phyloP scores from a whole-genome alignment of 176 grass and related monocot genomes.

The Guadua angustifolia region DNA sequence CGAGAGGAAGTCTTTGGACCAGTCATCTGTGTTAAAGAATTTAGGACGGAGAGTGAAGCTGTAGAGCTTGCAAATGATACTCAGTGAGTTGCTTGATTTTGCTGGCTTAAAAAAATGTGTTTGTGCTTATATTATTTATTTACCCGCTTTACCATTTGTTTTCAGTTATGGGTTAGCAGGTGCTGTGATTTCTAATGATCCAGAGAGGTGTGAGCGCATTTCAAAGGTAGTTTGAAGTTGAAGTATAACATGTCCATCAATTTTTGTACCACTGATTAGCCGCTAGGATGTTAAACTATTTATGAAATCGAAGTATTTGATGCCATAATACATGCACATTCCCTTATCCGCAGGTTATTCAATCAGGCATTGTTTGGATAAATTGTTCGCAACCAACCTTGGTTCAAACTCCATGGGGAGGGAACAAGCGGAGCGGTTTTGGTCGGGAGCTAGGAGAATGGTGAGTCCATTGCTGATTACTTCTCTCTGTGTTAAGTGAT shows the following conservation, averaged over 20 bases:
- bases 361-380: conserved; percentile 84
- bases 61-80: conserved; percentile 94
- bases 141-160: conserved; percentile 17
- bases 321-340: conserved; percentile 16
- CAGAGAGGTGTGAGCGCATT: conserved; percentile 68
- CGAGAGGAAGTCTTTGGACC: conserved; percentile 95
- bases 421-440: conserved; percentile 92
- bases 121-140: background rate
- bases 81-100: conserved; percentile 63
- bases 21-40: conserved; percentile 87
- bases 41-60: conserved; percentile 87
- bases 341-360: conserved; percentile 59
- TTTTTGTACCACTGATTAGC: conserved; percentile 5
- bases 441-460: conserved; percentile 96
- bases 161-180: conserved; percentile 85
- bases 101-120: background rate
- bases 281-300: background rate
- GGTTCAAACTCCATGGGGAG: conserved; percentile 96
- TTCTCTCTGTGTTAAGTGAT: background rate
- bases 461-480: conserved; percentile 38
- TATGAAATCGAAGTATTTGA: background rate
- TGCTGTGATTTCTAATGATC: conserved; percentile 77
- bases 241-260: background rate
- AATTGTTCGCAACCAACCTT: conserved; percentile 93
- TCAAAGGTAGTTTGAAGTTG: conserved; percentile 63